Percentiles rank a stretch among this genome's conserved stretches.
These are phyloP conservation scores for Cutaneotrichosporon sp. DNA, from an alignment of 1,284 basidiomycete genomes.

Conservation along the genomic window DNA sequence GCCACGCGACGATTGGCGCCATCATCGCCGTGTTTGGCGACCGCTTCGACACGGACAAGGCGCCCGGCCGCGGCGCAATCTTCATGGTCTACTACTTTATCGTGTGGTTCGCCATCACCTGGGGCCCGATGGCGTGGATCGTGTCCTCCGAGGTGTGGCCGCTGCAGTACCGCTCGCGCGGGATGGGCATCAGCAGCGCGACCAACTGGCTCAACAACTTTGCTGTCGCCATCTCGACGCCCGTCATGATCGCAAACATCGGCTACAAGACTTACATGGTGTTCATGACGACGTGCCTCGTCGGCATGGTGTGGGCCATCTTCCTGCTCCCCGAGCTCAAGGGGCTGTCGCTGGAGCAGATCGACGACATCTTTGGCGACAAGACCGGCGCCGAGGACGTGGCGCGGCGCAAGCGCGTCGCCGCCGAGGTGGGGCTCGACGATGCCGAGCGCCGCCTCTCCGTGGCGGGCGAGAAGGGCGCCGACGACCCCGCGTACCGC, in stretches of 20 bases:
- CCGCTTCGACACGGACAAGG: slow-evolving; percentile 21
- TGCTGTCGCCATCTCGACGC: slow-evolving; percentile 42
- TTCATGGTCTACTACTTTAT: slow-evolving; percentile 45
- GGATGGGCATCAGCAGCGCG: slow-evolving; percentile 47
- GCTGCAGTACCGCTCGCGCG: slow-evolving; percentile 49
- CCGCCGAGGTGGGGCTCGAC: too few relatives aligned
- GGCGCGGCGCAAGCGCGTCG: too few relatives aligned
- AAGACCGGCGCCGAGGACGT: background rate
- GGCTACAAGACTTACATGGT: slow-evolving; percentile 51
- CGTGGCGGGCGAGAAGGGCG: background rate
- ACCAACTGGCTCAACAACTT: slow-evolving; percentile 49
- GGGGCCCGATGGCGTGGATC: slow-evolving; percentile 52
- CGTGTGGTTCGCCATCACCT: slow-evolving; percentile 48
- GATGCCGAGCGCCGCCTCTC: too few relatives aligned
- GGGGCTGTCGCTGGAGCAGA: slow-evolving; percentile 44
- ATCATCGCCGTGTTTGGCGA: slow-evolving; percentile 34
- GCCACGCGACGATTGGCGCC: slow-evolving; percentile 46
- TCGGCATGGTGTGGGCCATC: slow-evolving; percentile 44
- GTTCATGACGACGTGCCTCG: slow-evolving; percentile 50
- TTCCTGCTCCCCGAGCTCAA: slow-evolving; percentile 48
- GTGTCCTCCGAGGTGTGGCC: slow-evolving; percentile 52
- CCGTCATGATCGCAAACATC: slow-evolving; percentile 42
- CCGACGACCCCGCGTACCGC: too few relatives aligned
- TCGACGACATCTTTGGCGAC: slow-evolving; percentile 42
- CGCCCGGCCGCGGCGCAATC: slow-evolving; percentile 22